These are phyloP conservation scores for Fusarium anguioides DNA, from an alignment of 2,329 filamentous ascomycete genomes.

Conservation along the genomic window DNA sequence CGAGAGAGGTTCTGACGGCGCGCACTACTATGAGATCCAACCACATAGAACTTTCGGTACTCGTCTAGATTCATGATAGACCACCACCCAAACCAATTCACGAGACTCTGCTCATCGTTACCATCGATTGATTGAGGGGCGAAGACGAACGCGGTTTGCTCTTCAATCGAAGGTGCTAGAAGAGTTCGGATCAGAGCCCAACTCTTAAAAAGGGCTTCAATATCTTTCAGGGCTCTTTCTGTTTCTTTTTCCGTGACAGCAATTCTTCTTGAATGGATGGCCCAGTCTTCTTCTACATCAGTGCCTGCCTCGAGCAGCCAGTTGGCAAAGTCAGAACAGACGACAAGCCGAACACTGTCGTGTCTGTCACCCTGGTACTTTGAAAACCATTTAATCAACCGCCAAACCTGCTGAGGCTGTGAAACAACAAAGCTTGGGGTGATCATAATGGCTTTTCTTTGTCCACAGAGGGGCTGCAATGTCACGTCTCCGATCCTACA, in stretches of 20 bases:
- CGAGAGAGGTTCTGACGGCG: constrained; percentile 39
- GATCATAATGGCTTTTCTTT: constrained; percentile 52
- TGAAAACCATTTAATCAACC: constrained; percentile 53
- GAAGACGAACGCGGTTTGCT: constrained; percentile 53
- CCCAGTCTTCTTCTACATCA: constrained; percentile 28
- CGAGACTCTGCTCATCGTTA: constrained; percentile 70
- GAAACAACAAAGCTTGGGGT: constrained; percentile 57
- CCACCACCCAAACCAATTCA: constrained; percentile 74
- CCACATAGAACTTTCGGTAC: constrained; percentile 65
- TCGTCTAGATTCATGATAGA: constrained; percentile 59
- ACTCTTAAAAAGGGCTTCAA: constrained; percentile 41
- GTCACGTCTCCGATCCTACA: constrained; percentile 36
- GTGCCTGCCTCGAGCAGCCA: constrained; percentile 47
- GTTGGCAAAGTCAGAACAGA: constrained; percentile 45
- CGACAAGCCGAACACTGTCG: constrained; percentile 43
- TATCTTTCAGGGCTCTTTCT: background rate
- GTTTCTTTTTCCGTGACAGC: background rate
- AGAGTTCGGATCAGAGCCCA: constrained; percentile 37
- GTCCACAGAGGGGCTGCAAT: constrained; percentile 47
- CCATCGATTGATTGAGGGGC: constrained; percentile 62
- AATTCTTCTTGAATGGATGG: background rate
- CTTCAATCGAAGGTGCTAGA: constrained; percentile 20
- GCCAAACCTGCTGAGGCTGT: constrained; percentile 50
- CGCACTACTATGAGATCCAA: constrained; percentile 57
- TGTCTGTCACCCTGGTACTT: constrained; percentile 34